Base-by-base conservation (phyloP, 139 green algal genomes). In the Diplosphaera chodatii region DNA sequence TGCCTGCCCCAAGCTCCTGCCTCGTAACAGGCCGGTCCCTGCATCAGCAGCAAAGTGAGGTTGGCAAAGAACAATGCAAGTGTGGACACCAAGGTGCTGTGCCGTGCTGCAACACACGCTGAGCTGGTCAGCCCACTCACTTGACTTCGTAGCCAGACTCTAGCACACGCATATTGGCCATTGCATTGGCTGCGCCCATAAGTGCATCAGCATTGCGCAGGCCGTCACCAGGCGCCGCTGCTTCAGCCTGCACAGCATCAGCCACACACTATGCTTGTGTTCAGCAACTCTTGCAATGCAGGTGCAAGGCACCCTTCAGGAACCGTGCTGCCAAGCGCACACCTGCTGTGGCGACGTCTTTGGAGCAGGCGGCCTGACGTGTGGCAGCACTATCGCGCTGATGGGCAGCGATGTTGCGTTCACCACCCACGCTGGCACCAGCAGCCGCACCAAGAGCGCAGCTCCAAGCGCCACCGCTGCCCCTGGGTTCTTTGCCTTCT, bases 391-490 rank as follows among this genome's bases (percentile, higher is more conserved):
- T 1, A 78, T 83, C 0, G 78, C 83, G 23, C 71, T 73, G 0
- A 94, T 71, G 0, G 84, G 85, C 66, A 93, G 78, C 71, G 83
- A 72, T 20, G 87, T 92, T 65, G 78, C 82, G 41, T 95, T 95
- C 32, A 90, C 76, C 48, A 95, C 41, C 85, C 84, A 91, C n/a
- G 91, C 78, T 6, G 88, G 88, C 22, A 89, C 83, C 32, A 78
- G 83, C 65, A 94, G 74, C 1, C 74, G 67, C 67, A 92, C 84
- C 25, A 75, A 25, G 23, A 94, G 68, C 1, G 89, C 82, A 22
- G 80, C 71, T 2, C 88, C 88, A 22, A 66, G 41, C 3, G 87
- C 88, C 32, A 86, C 81, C 0, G 81, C 83, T 23, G 73, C 72
- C 5, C 83, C 81, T n/a, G 82, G 74, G 55, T 85, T 78, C 69